Evolutionary conservation across 192 early-diverging fungal genomes (phyloP).

Genomic region (Paraglomus occultum): DNA sequence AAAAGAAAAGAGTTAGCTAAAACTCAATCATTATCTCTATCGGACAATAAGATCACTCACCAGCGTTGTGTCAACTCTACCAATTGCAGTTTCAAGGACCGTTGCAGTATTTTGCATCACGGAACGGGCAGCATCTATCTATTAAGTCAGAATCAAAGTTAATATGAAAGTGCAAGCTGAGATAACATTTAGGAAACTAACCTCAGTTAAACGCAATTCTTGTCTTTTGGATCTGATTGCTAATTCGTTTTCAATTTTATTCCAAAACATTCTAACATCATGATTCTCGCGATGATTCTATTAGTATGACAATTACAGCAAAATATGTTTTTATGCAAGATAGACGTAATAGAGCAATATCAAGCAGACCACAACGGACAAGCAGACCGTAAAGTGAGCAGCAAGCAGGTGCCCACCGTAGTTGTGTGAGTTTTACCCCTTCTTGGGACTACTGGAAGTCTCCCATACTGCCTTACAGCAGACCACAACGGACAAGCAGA

Average conservation of each 20-base stretch:
- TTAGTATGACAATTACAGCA: not conserved
- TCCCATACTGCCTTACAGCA: slow-evolving; percentile 7
- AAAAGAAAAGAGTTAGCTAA: too few relatives aligned
- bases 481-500: slow-evolving; percentile 4
- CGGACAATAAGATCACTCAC: too few relatives aligned
- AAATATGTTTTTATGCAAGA: not conserved
- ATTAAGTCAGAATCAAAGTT: not conserved
- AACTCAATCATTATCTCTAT: too few relatives aligned
- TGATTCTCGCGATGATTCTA: not conserved
- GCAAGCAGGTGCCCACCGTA: slow-evolving; percentile 8
- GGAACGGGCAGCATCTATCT: not conserved
- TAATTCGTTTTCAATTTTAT: not conserved
- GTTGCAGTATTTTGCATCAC: slow-evolving; percentile 4
- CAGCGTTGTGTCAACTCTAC: too few relatives aligned
- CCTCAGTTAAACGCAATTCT: not conserved
- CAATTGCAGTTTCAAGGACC: not conserved
- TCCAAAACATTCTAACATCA: not conserved
- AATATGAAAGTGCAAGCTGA: not conserved
- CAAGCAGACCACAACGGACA: slow-evolving; percentile 10
- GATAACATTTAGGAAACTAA: slow-evolving; percentile 3
- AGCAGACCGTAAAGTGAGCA: not conserved
- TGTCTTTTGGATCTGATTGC: not conserved
- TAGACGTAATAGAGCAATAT: too few relatives aligned
- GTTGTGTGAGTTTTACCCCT: slow-evolving; percentile 28
- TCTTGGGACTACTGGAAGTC: slow-evolving; percentile 21